A percentile compares a stretch with the other conserved stretches of the same genome.
These are phyloP conservation scores for Phytophthora citricola DNA, from an alignment of 352 stramenopile species.

Conservation along the genomic window DNA sequence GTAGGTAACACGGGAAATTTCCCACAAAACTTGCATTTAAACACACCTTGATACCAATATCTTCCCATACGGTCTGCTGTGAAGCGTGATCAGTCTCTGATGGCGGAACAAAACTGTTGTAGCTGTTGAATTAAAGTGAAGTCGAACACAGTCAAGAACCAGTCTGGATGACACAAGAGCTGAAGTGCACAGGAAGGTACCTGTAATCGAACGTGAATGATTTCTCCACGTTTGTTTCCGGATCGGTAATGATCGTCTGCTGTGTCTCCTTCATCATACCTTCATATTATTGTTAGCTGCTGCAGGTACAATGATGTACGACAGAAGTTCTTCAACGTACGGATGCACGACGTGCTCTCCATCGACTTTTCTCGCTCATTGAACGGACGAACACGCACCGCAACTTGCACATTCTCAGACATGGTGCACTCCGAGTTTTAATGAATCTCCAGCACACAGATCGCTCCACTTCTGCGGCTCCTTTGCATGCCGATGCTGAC, in stretches of 20 bases:
- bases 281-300: constrained; percentile 24
- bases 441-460: neutral
- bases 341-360: constrained; percentile 74
- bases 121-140: constrained; percentile 45
- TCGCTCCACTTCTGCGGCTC: neutral
- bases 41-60: constrained; percentile 80
- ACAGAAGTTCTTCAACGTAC: constrained; percentile 32
- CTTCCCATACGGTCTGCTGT: constrained; percentile 86
- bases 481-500: neutral
- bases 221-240: constrained; percentile 77
- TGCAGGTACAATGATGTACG: neutral
- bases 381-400: constrained; percentile 81
- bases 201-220: constrained; percentile 91
- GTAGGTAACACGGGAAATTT: neutral
- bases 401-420: constrained; percentile 88
- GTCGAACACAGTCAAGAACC: neutral
- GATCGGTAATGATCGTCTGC: constrained; percentile 87
- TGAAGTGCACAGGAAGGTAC: constrained; percentile 21
- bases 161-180: too few species aligned
- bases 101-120: constrained; percentile 77
- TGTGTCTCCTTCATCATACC: constrained; percentile 83
- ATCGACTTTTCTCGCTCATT: constrained; percentile 84
- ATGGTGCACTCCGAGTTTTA: constrained; percentile 30
- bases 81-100: constrained; percentile 70
- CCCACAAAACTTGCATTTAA: neutral